Percentiles rank a stretch among this genome's conserved stretches.
Evolutionary conservation across 352 stramenopile species (phyloP).

Genomic region (Stephanocyclus meneghinianus): DNA sequence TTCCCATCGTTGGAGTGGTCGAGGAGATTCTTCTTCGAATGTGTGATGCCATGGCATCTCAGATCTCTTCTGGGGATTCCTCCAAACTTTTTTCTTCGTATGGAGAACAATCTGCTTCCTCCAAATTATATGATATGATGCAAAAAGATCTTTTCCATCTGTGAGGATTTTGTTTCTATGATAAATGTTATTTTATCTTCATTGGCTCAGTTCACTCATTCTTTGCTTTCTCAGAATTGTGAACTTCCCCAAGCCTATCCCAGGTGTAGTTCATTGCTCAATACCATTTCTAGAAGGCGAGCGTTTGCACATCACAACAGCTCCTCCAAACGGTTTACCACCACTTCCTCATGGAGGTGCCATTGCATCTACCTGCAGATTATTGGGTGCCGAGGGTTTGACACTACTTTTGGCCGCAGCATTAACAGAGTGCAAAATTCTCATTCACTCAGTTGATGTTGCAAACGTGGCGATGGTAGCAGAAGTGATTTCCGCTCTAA

Average conservation of each 20-base stretch:
- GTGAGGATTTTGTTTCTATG: neutral
- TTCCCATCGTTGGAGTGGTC: constrained; percentile 79
- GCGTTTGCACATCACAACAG: constrained; percentile 66
- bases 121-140: constrained; percentile 46
- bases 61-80: neutral
- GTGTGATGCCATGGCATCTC: constrained; percentile 64
- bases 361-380: constrained; percentile 68
- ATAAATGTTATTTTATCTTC: neutral
- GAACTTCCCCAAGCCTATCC: constrained; percentile 75
- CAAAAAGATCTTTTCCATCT: constrained; percentile 68
- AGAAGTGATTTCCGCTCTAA: constrained; percentile 78
- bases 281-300: constrained; percentile 79
- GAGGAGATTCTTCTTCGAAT: constrained; percentile 76
- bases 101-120: neutral
- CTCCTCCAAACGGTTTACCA: constrained; percentile 69
- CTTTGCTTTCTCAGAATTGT: constrained; percentile 41
- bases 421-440: constrained; percentile 80
- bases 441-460: constrained; percentile 79
- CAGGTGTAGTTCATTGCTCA: constrained; percentile 78
- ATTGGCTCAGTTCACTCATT: neutral
- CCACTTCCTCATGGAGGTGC: constrained; percentile 74
- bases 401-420: constrained; percentile 77
- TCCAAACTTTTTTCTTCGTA: constrained; percentile 3
- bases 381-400: constrained; percentile 76
- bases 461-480: constrained; percentile 80